These are phyloP conservation scores for Eruca vesicaria DNA, from an alignment of 441 rosid species.

Conservation along the genomic window DNA sequence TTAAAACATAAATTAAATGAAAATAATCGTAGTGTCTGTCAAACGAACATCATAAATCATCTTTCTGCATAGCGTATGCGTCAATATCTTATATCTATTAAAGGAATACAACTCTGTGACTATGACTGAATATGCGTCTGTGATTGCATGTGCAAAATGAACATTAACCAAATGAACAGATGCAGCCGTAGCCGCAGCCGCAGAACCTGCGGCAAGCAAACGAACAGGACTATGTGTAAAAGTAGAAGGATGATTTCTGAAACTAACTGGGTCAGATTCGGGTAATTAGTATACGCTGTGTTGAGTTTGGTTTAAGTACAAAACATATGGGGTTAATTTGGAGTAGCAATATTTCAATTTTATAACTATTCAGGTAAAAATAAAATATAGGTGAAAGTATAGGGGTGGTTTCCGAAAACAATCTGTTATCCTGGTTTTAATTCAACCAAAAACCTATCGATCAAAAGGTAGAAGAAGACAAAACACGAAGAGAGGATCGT, in stretches of 20 bases:
- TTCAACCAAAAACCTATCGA: constrained; percentile 27
- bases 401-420: constrained; percentile 5
- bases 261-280: neutral
- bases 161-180: too few relatives aligned
- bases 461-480: constrained; percentile 35
- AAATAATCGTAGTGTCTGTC: too few relatives aligned
- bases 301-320: neutral
- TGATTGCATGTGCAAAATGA: too few relatives aligned
- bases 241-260: neutral
- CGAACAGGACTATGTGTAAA: neutral
- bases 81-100: too few relatives aligned
- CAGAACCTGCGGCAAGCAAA: too few relatives aligned
- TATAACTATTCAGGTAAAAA: neutral
- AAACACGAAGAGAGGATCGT: constrained; percentile 12
- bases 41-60: too few relatives aligned
- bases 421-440: constrained; percentile 9
- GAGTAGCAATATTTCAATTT: neutral
- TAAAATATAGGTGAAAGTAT: neutral
- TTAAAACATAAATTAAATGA: too few relatives aligned
- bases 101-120: too few relatives aligned
- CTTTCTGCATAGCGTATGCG: too few relatives aligned
- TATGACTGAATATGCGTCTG: too few relatives aligned
- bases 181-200: too few relatives aligned
- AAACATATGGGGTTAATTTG: neutral
- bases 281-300: neutral